Evolutionary conservation across 371 early-diverging fungal species (phyloP).

Genomic region (Lichtheimia ramosa): DNA sequence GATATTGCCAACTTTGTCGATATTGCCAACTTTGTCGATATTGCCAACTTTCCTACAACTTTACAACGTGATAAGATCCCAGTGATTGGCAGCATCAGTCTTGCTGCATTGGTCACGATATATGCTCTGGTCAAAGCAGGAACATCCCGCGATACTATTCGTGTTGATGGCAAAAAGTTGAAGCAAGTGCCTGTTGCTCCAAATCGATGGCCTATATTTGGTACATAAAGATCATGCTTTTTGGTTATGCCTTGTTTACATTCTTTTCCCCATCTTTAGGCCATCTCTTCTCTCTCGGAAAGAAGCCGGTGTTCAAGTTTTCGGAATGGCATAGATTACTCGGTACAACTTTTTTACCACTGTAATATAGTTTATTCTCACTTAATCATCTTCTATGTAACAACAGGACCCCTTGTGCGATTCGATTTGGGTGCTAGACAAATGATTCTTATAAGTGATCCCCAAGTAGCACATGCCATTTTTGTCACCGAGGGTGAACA

Average conservation of each 20-base stretch:
- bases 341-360: too few relatives aligned
- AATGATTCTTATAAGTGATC: conserved; percentile 18
- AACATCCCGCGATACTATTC: too few relatives aligned
- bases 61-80: too few relatives aligned
- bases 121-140: too few relatives aligned
- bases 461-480: conserved; percentile 20
- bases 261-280: background rate
- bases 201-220: conserved; percentile 1
- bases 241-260: too few relatives aligned
- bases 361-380: background rate
- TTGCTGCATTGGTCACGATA: too few relatives aligned
- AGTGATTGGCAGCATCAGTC: too few relatives aligned
- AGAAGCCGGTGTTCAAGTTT: conserved; percentile 8
- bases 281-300: conserved; percentile 7
- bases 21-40: too few relatives aligned
- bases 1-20: too few relatives aligned
- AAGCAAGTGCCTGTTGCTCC: conserved; percentile 10
- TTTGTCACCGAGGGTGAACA: conserved; percentile 11
- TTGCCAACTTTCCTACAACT: too few relatives aligned
- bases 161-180: background rate
- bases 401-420: conserved; percentile 12
- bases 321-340: conserved; percentile 10
- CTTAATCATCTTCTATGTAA: background rate
- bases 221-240: background rate
- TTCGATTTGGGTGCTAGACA: conserved; percentile 16